These are phyloP conservation scores for Acrocalymma vagum DNA, from an alignment of 2,329 filamentous ascomycete species.

Conservation along the genomic window DNA sequence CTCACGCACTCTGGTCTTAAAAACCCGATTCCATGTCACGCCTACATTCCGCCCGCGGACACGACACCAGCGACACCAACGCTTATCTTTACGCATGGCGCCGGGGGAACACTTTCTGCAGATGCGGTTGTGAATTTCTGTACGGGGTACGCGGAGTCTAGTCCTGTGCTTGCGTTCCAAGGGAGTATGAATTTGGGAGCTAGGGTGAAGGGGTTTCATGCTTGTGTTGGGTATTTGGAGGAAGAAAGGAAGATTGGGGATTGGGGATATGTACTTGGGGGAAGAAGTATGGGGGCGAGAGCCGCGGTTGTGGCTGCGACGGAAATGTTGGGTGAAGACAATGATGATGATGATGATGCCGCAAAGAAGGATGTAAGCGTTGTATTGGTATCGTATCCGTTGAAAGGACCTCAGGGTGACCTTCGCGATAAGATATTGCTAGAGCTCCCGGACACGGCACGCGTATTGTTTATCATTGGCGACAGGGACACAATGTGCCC, in stretches of 20 bases:
- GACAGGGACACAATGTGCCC: conserved; percentile 36
- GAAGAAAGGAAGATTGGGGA: background rate
- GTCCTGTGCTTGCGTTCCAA: conserved; percentile 46
- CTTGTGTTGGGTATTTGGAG: conserved; percentile 37
- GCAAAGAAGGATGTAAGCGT: conserved; percentile 24
- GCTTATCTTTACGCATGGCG: conserved; percentile 56
- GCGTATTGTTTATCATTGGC: conserved; percentile 52
- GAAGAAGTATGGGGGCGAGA: conserved; percentile 55
- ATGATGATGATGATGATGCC: background rate
- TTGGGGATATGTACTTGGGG: conserved; percentile 43
- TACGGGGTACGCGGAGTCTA: conserved; percentile 39
- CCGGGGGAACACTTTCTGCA: conserved; percentile 51
- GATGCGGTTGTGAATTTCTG: conserved; percentile 51
- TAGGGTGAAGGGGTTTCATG: conserved; percentile 47
- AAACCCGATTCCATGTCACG: conserved; percentile 28
- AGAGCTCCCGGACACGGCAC: conserved; percentile 32
- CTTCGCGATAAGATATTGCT: conserved; percentile 50
- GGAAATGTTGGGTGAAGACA: conserved; percentile 18
- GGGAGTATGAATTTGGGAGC: conserved; percentile 52
- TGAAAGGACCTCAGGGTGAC: conserved; percentile 46
- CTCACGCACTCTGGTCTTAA: conserved; percentile 25
- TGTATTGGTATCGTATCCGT: conserved; percentile 52
- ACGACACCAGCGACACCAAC: background rate
- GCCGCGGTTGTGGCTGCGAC: conserved; percentile 51
- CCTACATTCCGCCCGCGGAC: conserved; percentile 13